Conservation (phyloP, 2,329 filamentous ascomycete species). For the Exophiala spinifera region DNA sequence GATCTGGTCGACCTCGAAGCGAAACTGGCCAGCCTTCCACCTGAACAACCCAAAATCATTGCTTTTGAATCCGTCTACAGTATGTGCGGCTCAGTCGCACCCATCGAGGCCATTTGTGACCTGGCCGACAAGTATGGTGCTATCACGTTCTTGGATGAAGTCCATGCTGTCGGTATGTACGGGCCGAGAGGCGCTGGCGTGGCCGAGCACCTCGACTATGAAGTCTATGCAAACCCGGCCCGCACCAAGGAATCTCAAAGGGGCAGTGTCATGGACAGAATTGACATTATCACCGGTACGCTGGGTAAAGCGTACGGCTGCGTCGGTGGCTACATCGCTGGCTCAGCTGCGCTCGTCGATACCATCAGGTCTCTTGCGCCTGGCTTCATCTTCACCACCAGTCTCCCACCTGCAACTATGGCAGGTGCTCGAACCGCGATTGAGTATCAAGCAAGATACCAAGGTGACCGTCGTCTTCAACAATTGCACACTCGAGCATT, state of each 20-base stretch:
- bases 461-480: conserved; percentile 84
- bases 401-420: conserved; percentile 93
- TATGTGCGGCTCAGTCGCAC: conserved; percentile 97
- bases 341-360: conserved; percentile 80
- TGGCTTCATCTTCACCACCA: conserved; percentile 98
- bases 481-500: conserved; percentile 95
- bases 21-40: conserved; percentile 83
- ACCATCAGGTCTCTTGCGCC: conserved; percentile 90
- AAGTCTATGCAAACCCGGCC: conserved; percentile 72
- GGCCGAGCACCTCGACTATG: conserved; percentile 93
- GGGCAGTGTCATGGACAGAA: conserved; percentile 88
- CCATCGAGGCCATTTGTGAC: conserved; percentile 93
- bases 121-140: conserved; percentile 96
- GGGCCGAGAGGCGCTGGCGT: conserved; percentile 93
- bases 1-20: conserved; percentile 88
- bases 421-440: conserved; percentile 88
- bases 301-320: conserved; percentile 97
- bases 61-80: conserved; percentile 98
- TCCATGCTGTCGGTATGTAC: conserved; percentile 99
- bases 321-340: conserved; percentile 96
- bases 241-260: conserved; percentile 49
- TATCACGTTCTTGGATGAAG: conserved; percentile 96
- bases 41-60: conserved; percentile 91
- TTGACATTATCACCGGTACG: conserved; percentile 97
- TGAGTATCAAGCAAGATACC: conserved; percentile 83